Evolutionary conservation across 345 rosid genomes (phyloP).

Genomic region (Lenwebbia sp.): DNA sequence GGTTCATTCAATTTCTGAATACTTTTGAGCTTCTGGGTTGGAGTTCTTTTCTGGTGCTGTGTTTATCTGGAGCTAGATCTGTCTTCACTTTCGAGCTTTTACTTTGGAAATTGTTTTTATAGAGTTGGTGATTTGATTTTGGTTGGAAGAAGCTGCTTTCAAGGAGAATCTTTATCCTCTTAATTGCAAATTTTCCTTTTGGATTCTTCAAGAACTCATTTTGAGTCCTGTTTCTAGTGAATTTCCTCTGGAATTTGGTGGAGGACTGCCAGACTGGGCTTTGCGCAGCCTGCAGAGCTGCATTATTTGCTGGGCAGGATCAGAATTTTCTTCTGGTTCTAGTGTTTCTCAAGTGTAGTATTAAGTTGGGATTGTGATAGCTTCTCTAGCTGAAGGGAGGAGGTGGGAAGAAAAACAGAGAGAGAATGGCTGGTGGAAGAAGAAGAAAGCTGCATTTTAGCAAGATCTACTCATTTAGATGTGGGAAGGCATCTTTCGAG

Average conservation of each 20-base stretch:
- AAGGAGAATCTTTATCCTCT: not conserved
- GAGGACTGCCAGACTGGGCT: not conserved
- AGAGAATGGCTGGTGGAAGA: slow-evolving; percentile 41
- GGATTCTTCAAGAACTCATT: not conserved
- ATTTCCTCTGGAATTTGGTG: not conserved
- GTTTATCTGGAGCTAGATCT: not conserved
- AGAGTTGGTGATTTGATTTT: not conserved
- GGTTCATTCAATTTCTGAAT: slow-evolving; percentile 4
- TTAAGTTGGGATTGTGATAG: not conserved
- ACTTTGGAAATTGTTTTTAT: not conserved
- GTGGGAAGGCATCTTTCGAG: slow-evolving; percentile 42
- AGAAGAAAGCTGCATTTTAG: slow-evolving; percentile 47
- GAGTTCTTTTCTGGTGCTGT: slow-evolving; percentile 5
- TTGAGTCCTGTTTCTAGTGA: not conserved
- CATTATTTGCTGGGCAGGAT: slow-evolving; percentile 1
- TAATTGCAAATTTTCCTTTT: not conserved
- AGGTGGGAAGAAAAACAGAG: not conserved
- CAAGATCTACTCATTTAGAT: slow-evolving; percentile 60
- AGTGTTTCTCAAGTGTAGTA: not conserved
- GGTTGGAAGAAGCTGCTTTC: not conserved
- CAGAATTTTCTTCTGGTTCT: not conserved
- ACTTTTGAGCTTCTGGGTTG: slow-evolving; percentile 3
- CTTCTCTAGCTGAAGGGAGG: not conserved
- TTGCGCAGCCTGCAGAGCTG: not conserved
- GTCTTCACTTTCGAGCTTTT: not conserved